These are phyloP conservation scores for Mrakia frigida DNA, from an alignment of 768 basidiomycete genomes.

Conservation along the genomic window DNA sequence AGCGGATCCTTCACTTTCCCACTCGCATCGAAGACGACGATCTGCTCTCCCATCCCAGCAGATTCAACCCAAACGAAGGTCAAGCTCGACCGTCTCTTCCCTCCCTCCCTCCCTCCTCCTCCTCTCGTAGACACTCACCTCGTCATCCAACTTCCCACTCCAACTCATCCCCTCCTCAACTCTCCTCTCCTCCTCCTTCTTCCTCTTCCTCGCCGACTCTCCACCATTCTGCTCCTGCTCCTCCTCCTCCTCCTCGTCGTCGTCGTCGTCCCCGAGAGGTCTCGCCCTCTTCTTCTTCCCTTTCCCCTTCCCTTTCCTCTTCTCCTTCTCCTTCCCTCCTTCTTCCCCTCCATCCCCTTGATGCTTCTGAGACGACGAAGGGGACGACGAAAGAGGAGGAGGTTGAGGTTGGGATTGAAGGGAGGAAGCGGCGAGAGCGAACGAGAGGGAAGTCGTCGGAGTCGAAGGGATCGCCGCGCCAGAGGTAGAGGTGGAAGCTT, in stretches of 20 bases:
- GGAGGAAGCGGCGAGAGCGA: neutral
- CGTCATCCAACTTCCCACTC: neutral
- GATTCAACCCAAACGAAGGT: neutral
- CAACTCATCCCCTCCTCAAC: neutral
- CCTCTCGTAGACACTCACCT: neutral
- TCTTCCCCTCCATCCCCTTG: neutral
- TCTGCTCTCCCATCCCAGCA: too few relatives aligned
- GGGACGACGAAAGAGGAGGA: neutral
- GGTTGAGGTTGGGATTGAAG: neutral
- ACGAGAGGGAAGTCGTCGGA: neutral
- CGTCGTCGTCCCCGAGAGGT: neutral
- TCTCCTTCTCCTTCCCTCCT: neutral
- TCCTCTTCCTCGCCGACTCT: neutral
- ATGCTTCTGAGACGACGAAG: neutral
- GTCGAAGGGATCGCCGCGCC: neutral
- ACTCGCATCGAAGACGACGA: neutral
- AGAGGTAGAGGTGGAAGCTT: neutral
- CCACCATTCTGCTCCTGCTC: neutral
- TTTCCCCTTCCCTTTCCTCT: neutral
- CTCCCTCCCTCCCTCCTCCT: neutral
- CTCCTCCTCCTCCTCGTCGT: neutral
- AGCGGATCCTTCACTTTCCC: neutral
- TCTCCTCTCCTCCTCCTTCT: neutral
- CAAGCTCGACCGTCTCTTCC: neutral
- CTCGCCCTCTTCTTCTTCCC: neutral